Conservation (phyloP, 805 yeast genomes). For the Yueomyces sinensis region DNA sequence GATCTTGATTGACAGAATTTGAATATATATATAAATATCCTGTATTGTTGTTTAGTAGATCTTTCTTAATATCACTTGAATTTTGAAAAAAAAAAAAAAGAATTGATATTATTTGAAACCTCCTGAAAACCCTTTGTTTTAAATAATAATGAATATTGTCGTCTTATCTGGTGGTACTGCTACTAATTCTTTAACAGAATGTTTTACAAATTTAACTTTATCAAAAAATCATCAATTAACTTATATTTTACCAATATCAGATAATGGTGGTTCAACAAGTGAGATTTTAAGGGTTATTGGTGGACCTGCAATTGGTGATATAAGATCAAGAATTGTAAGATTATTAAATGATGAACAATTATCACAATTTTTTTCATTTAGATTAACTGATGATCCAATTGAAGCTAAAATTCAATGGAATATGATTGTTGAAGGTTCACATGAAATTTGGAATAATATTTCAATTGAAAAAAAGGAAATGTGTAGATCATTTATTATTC, state of each 20-base stretch:
- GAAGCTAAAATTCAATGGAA: slow-evolving; percentile 65
- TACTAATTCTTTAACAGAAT: slow-evolving; percentile 58
- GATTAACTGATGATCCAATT: slow-evolving; percentile 20
- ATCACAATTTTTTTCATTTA: slow-evolving; percentile 19
- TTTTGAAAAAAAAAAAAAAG: too few relatives aligned
- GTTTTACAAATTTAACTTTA: slow-evolving; percentile 37
- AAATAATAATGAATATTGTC: slow-evolving; percentile 18
- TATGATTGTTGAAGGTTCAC: slow-evolving; percentile 65
- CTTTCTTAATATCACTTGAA: too few relatives aligned
- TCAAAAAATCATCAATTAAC: slow-evolving; percentile 8
- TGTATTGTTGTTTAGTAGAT: too few relatives aligned
- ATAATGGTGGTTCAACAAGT: slow-evolving; percentile 91
- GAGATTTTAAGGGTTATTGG: slow-evolving; percentile 78
- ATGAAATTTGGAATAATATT: slow-evolving; percentile 43
- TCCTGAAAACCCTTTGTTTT: too few relatives aligned
- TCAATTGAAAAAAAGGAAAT: slow-evolving; percentile 50
- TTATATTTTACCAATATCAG: slow-evolving; percentile 73
- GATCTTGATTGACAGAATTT: too few relatives aligned
- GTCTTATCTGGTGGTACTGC: slow-evolving; percentile 78
- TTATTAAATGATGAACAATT: slow-evolving; percentile 45
- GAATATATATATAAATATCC: too few relatives aligned
- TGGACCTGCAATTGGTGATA: slow-evolving; percentile 93
- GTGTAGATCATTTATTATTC: slow-evolving; percentile 62
- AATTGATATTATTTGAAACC: too few relatives aligned
- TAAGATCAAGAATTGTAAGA: slow-evolving; percentile 67